Conservation (phyloP, 306 rosid genomes). For the Castanea sativa region DNA sequence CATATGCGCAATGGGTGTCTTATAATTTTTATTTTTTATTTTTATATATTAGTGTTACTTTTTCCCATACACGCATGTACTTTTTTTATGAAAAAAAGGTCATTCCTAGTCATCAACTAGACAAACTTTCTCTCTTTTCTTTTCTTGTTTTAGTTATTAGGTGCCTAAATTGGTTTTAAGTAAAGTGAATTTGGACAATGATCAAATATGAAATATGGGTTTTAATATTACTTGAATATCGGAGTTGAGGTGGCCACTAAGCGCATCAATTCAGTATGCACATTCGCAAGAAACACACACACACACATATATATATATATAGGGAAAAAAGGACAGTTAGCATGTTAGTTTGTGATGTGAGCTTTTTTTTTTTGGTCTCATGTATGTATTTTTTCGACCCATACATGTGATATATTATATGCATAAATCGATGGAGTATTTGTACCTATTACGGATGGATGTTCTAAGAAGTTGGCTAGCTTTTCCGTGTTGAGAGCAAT, state of each 20-base stretch:
- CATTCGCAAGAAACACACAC: slow-evolving; percentile 20
- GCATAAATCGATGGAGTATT: background rate
- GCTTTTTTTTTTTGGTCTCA: too few relatives aligned
- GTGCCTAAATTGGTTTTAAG: background rate
- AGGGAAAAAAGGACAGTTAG: background rate
- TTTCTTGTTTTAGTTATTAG: background rate
- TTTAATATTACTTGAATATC: slow-evolving; percentile 26
- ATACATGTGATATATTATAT: too few relatives aligned
- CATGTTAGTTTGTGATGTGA: too few relatives aligned
- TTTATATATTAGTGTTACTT: too few relatives aligned
- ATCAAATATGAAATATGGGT: background rate
- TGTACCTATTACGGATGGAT: slow-evolving; percentile 16
- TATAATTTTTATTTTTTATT: too few relatives aligned
- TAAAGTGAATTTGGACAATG: background rate
- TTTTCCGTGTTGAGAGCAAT: slow-evolving; percentile 58
- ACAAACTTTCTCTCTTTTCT: background rate
- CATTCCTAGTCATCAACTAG: background rate
- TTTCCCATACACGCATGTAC: too few relatives aligned
- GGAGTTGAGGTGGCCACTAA: slow-evolving; percentile 40
- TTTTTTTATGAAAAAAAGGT: too few relatives aligned
- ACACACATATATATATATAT: too few relatives aligned
- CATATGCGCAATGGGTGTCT: too few relatives aligned
- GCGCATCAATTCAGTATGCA: slow-evolving; percentile 53
- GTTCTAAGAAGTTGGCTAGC: slow-evolving; percentile 57
- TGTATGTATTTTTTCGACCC: too few relatives aligned